Conservation (phyloP, 768 basidiomycete genomes). For the Agaricus sinodeliciosus region DNA sequence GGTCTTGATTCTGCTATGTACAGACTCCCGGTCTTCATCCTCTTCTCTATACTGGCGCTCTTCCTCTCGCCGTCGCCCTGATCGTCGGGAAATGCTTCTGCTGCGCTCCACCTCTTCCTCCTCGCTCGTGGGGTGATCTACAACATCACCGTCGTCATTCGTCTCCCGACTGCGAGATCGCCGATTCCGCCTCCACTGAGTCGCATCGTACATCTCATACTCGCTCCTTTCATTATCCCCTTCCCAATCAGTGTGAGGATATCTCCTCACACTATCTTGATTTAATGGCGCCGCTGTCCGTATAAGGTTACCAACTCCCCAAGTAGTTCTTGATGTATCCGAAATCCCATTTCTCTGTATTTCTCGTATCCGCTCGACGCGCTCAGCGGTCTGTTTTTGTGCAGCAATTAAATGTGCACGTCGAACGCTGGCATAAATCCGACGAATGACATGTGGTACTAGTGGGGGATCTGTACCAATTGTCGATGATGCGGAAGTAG, state of each 20-base stretch:
- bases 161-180: background rate
- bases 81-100: background rate
- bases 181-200: constrained; percentile 5
- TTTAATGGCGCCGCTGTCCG: constrained; percentile 13
- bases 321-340: constrained; percentile 4
- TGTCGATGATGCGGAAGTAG: constrained; percentile 10
- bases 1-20: background rate
- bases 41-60: background rate
- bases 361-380: constrained; percentile 58
- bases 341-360: constrained; percentile 35
- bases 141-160: background rate
- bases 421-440: constrained; percentile 55
- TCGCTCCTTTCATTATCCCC: constrained; percentile 21
- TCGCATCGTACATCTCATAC: constrained; percentile 14
- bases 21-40: background rate
- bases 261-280: constrained; percentile 10
- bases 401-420: constrained; percentile 69
- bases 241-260: background rate
- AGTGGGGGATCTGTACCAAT: constrained; percentile 25
- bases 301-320: constrained; percentile 12
- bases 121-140: background rate
- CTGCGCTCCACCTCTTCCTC: constrained; percentile 7
- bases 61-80: background rate
- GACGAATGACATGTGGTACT: constrained; percentile 36
- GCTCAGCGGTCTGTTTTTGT: constrained; percentile 63